These are phyloP conservation scores for Phytophthora cactorum DNA, from an alignment of 352 stramenopile species.

Conservation along the genomic window DNA sequence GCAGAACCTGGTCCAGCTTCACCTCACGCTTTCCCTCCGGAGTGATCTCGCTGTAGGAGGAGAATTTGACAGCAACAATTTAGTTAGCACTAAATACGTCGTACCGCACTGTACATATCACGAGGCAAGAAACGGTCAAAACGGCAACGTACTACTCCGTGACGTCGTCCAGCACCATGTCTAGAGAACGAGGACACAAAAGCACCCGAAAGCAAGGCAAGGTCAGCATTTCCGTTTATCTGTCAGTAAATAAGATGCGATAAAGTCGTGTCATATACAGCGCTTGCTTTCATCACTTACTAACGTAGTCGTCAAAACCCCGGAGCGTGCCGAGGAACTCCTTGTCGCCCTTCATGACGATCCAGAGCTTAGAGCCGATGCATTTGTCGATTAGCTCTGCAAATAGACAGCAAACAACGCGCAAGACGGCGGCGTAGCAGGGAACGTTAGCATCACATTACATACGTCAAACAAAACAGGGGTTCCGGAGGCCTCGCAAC, in stretches of 20 bases:
- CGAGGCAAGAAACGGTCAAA: constrained; percentile 7
- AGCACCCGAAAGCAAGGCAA: constrained; percentile 1
- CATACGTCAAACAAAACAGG: neutral
- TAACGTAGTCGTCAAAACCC: constrained; percentile 98
- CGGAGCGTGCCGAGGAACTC: constrained; percentile 95
- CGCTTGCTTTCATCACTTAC: constrained; percentile 57
- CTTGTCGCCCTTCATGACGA: constrained; percentile 99
- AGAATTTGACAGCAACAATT: neutral
- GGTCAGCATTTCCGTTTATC: constrained; percentile 6
- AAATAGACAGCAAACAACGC: neutral
- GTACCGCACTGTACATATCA: neutral
- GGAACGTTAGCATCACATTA: neutral
- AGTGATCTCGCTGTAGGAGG: constrained; percentile 73
- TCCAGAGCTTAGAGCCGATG: constrained; percentile 98
- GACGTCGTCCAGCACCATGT: constrained; percentile 95
- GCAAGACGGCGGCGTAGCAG: neutral
- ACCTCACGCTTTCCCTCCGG: constrained; percentile 87
- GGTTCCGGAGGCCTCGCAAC: neutral
- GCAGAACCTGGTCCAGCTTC: constrained; percentile 95
- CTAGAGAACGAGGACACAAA: constrained; percentile 33
- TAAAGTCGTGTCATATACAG: neutral
- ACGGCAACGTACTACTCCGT: constrained; percentile 89
- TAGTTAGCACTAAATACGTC: neutral
- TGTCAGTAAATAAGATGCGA: neutral
- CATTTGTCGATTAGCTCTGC: constrained; percentile 99